Base-by-base conservation (phyloP, 192 early-diverging fungal species). In the Coemansia sp. region DNA sequence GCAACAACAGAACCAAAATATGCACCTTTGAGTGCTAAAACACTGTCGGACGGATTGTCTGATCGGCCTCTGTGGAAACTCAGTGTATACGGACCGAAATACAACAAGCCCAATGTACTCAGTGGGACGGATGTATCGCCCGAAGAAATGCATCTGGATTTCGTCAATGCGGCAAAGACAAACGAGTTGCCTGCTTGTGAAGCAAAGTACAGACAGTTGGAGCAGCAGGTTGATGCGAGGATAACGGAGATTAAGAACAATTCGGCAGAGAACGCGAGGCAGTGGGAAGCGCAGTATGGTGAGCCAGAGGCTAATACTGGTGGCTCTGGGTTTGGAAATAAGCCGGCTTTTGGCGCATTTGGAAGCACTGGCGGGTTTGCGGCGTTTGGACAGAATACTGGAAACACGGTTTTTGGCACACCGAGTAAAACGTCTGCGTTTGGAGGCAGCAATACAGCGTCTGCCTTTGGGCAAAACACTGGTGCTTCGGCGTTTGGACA, bases 141-240 rank as follows among this genome's bases (percentile, higher is more conserved):
- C 14, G 89, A 91, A 68, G 89, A 91, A 54, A 76, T 84, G 60
- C 77, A 87, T 8, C 49, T 87, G 7, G 76, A 82, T 32, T 89
- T 81, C 51, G 82, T 80, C 4, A 40, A 56, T 16, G 42, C 32
- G 5, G 38, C 65, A 30, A 33, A 67, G 77, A 38, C 71, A 67
- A 68, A 67, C 65, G 30, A 45, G 42, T 11, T 68, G 3, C 22
- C 33, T 3, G 58, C 45, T 40, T 79, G 58, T 31, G 60, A 79
- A 60, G 64, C 66, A 66, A 72, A 75, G 58, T 75, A 75, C 45
- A 62, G 61, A 10, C 65, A 62, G 54, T 56, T 75, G 36, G 69
- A 56, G 0, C 29, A 12, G 7, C 64, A 67, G 25, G 60, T 73
- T 31, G 62, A 69, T 34, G 28, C 51, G 2, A 63, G 33, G 60